Evolutionary conservation across 257 asterid genomes (phyloP).

Genomic region (Petunia secreta): DNA sequence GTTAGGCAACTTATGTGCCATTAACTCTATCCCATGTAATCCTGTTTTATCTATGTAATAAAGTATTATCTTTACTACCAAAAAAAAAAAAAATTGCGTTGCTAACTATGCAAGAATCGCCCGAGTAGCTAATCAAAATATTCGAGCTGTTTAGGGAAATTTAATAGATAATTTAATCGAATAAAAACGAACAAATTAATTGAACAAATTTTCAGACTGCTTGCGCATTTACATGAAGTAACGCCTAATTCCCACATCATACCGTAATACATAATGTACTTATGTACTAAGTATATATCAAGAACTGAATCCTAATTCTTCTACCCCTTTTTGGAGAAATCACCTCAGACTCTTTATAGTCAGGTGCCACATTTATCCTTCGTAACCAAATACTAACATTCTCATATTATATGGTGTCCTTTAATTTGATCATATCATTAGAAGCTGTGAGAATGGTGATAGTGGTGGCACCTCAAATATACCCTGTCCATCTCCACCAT

Average conservation of each 20-base stretch:
- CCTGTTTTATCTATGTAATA: no score
- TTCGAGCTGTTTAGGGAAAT: no score
- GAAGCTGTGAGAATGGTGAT: slow-evolving; percentile 59
- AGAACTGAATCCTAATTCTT: neutral
- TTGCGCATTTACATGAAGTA: slow-evolving; percentile 34
- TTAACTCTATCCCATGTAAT: no score
- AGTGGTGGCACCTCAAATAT: slow-evolving; percentile 83
- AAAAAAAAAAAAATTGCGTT: no score
- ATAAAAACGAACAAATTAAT: neutral
- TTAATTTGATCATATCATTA: slow-evolving; percentile 34
- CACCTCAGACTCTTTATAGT: slow-evolving; percentile 53
- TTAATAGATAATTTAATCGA: neutral
- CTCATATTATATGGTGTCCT: neutral
- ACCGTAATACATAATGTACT: no score
- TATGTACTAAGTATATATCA: no score
- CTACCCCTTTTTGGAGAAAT: neutral
- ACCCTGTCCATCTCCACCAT: slow-evolving; percentile 66
- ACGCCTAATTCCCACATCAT: neutral
- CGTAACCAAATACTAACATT: neutral
- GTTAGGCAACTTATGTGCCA: no score
- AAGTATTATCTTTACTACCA: no score
- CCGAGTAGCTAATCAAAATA: no score
- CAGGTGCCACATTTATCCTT: slow-evolving; percentile 42
- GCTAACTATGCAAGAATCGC: no score
- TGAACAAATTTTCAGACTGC: neutral